Base-by-base conservation (phyloP, 352 stramenopile genomes). In the Plasmopara muralis region DNA sequence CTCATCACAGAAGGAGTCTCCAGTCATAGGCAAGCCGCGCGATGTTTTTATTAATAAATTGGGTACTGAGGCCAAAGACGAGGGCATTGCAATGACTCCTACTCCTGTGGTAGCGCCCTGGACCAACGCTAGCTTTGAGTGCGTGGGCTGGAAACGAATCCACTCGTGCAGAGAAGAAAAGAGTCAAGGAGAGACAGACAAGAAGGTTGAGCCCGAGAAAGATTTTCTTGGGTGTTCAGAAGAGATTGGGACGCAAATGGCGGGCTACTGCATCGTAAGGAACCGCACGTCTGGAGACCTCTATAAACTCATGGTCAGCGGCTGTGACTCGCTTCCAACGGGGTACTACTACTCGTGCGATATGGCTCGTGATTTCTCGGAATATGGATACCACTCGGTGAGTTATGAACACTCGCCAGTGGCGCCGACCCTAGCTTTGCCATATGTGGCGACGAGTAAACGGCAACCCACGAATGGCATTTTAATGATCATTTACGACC, bases 401-500 rank as follows among this genome's bases (percentile, higher is more conserved):
- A 61, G 68, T 16, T 93, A 93, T 55, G 66, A 85, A 47, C 83
- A 93, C 52, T 50, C 55, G 25, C 80, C 83, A 6, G 44, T 90
- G 43, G 80, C 83, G 25, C 80, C 77, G 18, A 83, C 83, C 33
- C 63, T 93, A n/a, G 74, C 77, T 30, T 53, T 85, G 37, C 64
- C 75, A 8, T 68, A 77, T 16, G 59, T 63, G 10, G 66, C 61
- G 6, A 60, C 66, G 7, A 68, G 56, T 37, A 79, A 77, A 44
- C 66, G 68, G 5, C 70, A 80, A 42, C 78, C 72, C 4, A 76
- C 68, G 28, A 87, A 89, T 43, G 83, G 80, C 13, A 74, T 93
- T 37, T 53, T 90, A 35, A 91, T 93, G 78, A 85, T 90, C 51
- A 73, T 94, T 42, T 92, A 92, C 66, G 78, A 92, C 47, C 81